A percentile compares a stretch with the other conserved stretches of the same genome.
Evolutionary conservation across 23 red algal genomes (phyloP).

Genomic region (Gracilaria domingensis): DNA sequence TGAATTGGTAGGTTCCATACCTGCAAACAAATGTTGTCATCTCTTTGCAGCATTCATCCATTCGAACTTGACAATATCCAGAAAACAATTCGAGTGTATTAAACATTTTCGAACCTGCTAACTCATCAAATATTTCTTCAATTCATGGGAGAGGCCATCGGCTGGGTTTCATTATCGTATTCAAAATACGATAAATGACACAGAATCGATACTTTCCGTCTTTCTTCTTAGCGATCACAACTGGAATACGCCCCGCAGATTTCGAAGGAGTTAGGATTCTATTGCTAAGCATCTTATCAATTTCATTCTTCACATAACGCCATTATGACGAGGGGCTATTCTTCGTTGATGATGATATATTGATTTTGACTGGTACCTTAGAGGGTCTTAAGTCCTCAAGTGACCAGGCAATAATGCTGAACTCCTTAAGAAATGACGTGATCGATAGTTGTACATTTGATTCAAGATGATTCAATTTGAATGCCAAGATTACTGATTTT

Average conservation of each 20-base stretch:
- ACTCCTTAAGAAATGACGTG: not conserved
- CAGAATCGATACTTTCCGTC: not conserved
- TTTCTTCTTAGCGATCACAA: not conserved
- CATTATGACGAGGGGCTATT: not conserved
- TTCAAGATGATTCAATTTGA: too few species aligned
- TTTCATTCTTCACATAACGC: not conserved
- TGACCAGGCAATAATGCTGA: not conserved
- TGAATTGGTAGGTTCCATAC: not conserved
- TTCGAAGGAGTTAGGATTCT: not conserved
- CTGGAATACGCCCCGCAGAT: not conserved
- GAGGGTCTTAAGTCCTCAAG: not conserved
- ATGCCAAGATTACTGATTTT: too few species aligned
- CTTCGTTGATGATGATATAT: not conserved
- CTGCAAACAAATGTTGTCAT: slow-evolving; percentile 7
- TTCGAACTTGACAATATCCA: not conserved
- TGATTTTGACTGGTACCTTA: not conserved
- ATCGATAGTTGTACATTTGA: too few species aligned
- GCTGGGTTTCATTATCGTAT: not conserved
- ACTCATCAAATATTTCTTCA: not conserved
- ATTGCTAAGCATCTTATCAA: not conserved
- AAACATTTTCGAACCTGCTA: not conserved
- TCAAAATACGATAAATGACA: not conserved
- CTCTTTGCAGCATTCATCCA: not conserved
- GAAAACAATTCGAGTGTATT: not conserved
- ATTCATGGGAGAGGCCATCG: not conserved